Conservation (phyloP, 139 green algal species). For the Pleodorina starrii region DNA sequence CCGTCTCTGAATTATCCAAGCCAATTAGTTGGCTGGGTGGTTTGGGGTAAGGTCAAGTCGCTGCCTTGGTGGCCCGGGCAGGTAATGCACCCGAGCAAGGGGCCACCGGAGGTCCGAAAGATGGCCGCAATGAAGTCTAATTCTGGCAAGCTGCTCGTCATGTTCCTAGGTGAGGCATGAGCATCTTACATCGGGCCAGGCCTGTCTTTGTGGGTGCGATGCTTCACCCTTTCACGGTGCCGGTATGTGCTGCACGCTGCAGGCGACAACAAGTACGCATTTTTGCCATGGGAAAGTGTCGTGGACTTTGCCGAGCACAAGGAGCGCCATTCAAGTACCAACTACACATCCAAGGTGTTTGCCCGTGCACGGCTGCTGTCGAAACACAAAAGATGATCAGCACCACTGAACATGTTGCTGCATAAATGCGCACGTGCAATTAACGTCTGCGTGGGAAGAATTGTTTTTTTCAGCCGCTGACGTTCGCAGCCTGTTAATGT, state of each 20-base stretch:
- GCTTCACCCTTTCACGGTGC: not conserved
- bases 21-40: conserved; percentile 38
- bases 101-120: conserved; percentile 31
- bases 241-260: not conserved
- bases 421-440: too few relatives aligned
- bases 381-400: not conserved
- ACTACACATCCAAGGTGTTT: conserved; percentile 44
- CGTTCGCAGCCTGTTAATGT: not conserved
- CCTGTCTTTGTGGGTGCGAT: not conserved
- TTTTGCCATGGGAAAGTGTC: conserved; percentile 10
- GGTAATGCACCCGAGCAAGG: conserved; percentile 27
- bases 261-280: conserved; percentile 51
- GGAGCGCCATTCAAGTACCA: conserved; percentile 7
- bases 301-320: conserved; percentile 28
- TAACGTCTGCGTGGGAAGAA: too few relatives aligned
- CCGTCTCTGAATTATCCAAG: conserved; percentile 4
- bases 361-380: not conserved
- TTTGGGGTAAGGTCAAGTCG: conserved; percentile 47
- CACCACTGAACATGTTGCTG: too few relatives aligned
- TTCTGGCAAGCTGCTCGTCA: conserved; percentile 35
- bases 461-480: too few relatives aligned
- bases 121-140: conserved; percentile 46
- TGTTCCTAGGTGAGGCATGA: conserved; percentile 24
- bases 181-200: not conserved
- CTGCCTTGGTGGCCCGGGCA: conserved; percentile 47